A percentile compares a stretch with the other conserved stretches of the same genome.
phyloP scores from a whole-genome alignment of 768 basidiomycete species.

The Sistotremastrum niveocremeum region DNA sequence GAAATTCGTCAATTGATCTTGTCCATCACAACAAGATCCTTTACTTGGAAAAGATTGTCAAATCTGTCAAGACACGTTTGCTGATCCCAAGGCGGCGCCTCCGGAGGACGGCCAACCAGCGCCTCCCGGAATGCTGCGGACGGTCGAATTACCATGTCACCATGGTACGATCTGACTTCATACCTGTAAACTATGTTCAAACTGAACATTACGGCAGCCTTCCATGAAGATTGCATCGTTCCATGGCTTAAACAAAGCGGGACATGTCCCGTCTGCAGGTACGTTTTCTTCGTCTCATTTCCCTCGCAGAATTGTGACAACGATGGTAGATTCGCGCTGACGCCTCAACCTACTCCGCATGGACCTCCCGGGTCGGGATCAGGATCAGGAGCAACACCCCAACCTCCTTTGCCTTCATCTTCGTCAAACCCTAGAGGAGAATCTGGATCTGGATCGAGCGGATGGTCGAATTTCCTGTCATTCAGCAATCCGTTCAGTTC shows the following conservation, averaged over 20 bases:
- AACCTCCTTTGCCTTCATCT: too few species aligned
- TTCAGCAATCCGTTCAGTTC: too few species aligned
- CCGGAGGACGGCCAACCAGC: neutral
- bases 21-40: slow-evolving; percentile 26
- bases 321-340: too few species aligned
- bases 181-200: neutral
- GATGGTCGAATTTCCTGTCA: too few species aligned
- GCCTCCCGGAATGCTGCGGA: too few species aligned
- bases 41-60: slow-evolving; percentile 72
- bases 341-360: too few species aligned
- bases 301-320: too few species aligned
- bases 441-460: too few species aligned
- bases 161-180: neutral
- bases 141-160: too few species aligned
- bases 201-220: slow-evolving; percentile 25
- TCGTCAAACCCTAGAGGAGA: too few species aligned
- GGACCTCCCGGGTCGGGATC: too few species aligned
- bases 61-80: slow-evolving; percentile 66
- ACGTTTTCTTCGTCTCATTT: slow-evolving; percentile 9
- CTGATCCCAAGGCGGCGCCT: slow-evolving; percentile 1
- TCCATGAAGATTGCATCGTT: slow-evolving; percentile 78
- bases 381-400: too few species aligned
- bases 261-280: slow-evolving; percentile 96
- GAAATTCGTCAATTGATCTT: neutral
- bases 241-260: slow-evolving; percentile 91